A percentile compares a stretch with the other conserved stretches of the same genome.
phyloP scores from a whole-genome alignment of 345 rosid species.

The Gossypium thurberi region DNA sequence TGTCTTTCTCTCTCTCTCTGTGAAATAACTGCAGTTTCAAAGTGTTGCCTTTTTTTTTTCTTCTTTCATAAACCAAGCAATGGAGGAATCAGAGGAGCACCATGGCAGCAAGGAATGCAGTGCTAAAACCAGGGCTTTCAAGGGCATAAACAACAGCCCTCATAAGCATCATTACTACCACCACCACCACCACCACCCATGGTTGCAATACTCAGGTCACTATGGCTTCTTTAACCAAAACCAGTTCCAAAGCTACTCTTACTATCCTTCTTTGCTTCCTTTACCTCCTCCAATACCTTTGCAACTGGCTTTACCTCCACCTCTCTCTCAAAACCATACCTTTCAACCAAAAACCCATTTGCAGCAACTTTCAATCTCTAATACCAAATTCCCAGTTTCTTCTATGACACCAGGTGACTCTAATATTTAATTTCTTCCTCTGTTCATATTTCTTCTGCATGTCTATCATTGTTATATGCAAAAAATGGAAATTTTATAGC shows the following conservation, averaged over 20 bases:
- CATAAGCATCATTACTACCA: conserved; percentile 38
- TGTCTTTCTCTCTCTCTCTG: not conserved
- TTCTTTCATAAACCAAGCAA: conserved; percentile 16
- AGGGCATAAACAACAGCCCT: conserved; percentile 31
- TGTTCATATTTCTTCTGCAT: conserved; percentile 13
- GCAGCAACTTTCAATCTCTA: conserved; percentile 47
- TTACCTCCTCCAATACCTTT: conserved; percentile 52
- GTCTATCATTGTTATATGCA: conserved; percentile 4
- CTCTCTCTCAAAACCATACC: conserved; percentile 34
- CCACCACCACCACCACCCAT: conserved; percentile 33
- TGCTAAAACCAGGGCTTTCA: conserved; percentile 33
- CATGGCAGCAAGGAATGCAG: conserved; percentile 39
- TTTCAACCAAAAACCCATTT: conserved; percentile 44
- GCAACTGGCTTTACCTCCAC: conserved; percentile 43
- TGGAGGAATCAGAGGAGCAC: conserved; percentile 63
- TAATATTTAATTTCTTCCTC: not conserved
- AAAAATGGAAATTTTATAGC: not conserved
- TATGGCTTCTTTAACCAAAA: conserved; percentile 37
- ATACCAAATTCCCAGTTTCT: conserved; percentile 21
- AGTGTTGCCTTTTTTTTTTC: conserved; percentile 4
- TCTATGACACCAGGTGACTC: conserved; percentile 36
- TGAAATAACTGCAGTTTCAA: conserved; percentile 28
- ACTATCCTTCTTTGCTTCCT: conserved; percentile 62
- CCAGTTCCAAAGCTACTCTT: conserved; percentile 31
- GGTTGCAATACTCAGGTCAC: conserved; percentile 53